Conservation (phyloP, 495 filamentous ascomycete species). For the Antarctomyces pellizariae region DNA sequence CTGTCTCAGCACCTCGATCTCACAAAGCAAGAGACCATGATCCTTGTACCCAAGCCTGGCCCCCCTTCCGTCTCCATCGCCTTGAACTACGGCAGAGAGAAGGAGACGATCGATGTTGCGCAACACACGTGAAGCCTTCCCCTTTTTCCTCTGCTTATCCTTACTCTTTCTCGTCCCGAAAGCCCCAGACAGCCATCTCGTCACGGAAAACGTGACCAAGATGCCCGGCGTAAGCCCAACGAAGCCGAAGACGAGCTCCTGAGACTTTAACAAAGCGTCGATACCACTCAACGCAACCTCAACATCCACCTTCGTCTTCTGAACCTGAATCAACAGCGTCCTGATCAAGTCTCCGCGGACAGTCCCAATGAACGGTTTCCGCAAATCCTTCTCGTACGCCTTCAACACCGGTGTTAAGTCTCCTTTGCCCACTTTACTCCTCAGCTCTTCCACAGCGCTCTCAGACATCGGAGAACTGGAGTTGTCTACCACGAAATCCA, state of each 20-base stretch:
- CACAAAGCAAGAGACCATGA: constrained; percentile 71
- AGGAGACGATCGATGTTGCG: constrained; percentile 74
- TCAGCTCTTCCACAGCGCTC: constrained; percentile 40
- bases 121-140: constrained; percentile 45
- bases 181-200: constrained; percentile 43
- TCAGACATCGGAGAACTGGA: constrained; percentile 23
- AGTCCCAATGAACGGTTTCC: constrained; percentile 54
- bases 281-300: constrained; percentile 91
- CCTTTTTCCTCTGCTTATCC: constrained; percentile 29
- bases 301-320: constrained; percentile 97
- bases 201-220: constrained; percentile 51
- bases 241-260: constrained; percentile 94
- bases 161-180: constrained; percentile 46
- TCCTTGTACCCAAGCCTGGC: constrained; percentile 80
- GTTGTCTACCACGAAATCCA: constrained; percentile 75
- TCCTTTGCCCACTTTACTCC: constrained; percentile 60
- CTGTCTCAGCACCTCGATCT: constrained; percentile 54
- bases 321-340: constrained; percentile 81
- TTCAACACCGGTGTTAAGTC: constrained; percentile 78
- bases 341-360: constrained; percentile 70
- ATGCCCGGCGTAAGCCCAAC: constrained; percentile 80
- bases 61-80: constrained; percentile 31
- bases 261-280: constrained; percentile 75
- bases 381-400: constrained; percentile 74
- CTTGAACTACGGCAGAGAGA: constrained; percentile 32